Evolutionary conservation across 176 grass and related monocot species (phyloP).

Genomic region (Elaeis guineensis): DNA sequence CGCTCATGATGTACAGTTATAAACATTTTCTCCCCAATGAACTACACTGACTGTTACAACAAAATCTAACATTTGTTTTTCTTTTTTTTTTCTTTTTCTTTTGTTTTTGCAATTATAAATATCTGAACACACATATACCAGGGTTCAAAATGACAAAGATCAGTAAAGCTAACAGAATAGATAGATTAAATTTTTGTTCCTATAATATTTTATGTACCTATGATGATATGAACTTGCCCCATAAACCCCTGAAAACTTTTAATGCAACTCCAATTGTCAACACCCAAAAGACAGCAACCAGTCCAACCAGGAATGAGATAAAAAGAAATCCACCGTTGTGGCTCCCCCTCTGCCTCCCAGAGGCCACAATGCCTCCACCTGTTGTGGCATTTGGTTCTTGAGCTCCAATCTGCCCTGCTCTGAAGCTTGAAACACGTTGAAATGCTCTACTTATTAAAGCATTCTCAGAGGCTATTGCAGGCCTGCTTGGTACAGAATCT

Average conservation of each 20-base stretch:
- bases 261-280: slow-evolving; percentile 39
- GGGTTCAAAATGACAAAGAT: no score
- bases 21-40: no score
- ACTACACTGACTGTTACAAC: no score
- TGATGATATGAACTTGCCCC: slow-evolving; percentile 18
- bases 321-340: slow-evolving; percentile 36
- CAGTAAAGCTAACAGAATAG: no score
- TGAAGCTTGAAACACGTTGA: slow-evolving; percentile 82
- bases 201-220: no score
- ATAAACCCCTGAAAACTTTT: slow-evolving; percentile 46
- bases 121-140: no score
- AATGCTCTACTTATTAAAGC: slow-evolving; percentile 53
- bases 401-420: slow-evolving; percentile 32
- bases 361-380: slow-evolving; percentile 15
- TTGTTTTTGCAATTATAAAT: no score
- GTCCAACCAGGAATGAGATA: slow-evolving; percentile 49
- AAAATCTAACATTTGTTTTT: no score
- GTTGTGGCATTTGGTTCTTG: slow-evolving; percentile 10
- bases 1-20: no score
- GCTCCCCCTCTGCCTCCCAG: slow-evolving; percentile 28
- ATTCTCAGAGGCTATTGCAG: slow-evolving; percentile 75
- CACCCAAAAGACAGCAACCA: slow-evolving; percentile 61
- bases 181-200: no score
- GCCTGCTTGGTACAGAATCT: slow-evolving; percentile 65
- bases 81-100: no score